A percentile compares a stretch with the other conserved stretches of the same genome.
These are phyloP conservation scores for Nemania sp. DNA, from an alignment of 2,329 filamentous ascomycete species.

Conservation along the genomic window DNA sequence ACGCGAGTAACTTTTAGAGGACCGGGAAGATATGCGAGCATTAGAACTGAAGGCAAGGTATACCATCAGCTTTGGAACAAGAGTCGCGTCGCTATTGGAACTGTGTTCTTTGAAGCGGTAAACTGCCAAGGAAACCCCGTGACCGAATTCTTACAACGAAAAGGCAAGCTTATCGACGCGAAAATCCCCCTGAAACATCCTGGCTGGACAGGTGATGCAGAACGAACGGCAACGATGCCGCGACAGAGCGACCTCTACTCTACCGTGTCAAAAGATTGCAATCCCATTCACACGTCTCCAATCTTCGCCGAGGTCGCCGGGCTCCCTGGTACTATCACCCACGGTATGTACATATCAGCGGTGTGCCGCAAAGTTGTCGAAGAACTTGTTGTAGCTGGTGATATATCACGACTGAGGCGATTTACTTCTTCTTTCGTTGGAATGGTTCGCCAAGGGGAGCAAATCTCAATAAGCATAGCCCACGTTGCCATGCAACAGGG, in stretches of 20 bases:
- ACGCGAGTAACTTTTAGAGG: background rate
- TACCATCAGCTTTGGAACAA: constrained; percentile 2
- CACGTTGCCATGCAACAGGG: constrained; percentile 97
- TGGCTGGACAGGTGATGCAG: constrained; percentile 87
- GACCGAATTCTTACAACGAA: constrained; percentile 21
- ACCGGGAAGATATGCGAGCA: background rate
- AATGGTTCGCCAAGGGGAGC: constrained; percentile 96
- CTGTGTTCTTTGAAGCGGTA: constrained; percentile 8
- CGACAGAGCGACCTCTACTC: constrained; percentile 99
- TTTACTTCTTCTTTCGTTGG: constrained; percentile 95
- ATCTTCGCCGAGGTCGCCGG: constrained; percentile 96
- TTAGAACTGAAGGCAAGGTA: background rate
- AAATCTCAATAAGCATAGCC: constrained; percentile 89
- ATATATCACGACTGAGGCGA: constrained; percentile 92
- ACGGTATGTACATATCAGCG: constrained; percentile 99
- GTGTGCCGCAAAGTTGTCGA: constrained; percentile 93
- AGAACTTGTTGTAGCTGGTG: constrained; percentile 98
- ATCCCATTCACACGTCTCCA: constrained; percentile 96
- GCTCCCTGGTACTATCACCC: constrained; percentile 93
- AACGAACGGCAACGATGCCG: constrained; percentile 83
- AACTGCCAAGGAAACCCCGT: constrained; percentile 21
- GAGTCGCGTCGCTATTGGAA: constrained; percentile 3
- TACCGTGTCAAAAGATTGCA: constrained; percentile 95
- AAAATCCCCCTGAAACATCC: constrained; percentile 98
- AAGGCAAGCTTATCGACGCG: constrained; percentile 48